Evolutionary conservation across 495 filamentous ascomycete species (phyloP), one percentile per base, ranked within the genome.

Genomic region (Beverwykella pulmonaria): DNA sequence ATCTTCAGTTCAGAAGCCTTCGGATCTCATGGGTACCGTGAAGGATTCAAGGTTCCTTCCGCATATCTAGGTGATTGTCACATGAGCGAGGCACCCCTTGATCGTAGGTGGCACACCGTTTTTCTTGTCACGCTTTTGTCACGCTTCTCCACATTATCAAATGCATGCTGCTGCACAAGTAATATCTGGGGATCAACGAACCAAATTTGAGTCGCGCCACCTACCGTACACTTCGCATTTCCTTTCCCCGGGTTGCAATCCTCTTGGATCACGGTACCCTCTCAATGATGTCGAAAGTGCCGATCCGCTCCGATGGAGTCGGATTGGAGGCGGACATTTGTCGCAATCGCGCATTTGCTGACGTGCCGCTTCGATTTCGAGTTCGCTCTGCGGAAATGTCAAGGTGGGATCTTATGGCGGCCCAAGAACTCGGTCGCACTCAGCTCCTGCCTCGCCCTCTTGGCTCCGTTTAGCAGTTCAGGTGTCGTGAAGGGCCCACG

Each of bases 291-390:
- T 57, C 25, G 17, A 63, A 27, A 63, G 52, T 68, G 59, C 65
- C 65, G 65, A 63, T 68, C 65, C 54, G 27, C 26, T 57, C n/a
- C 39, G 50, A 52, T 58, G 59, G 59, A 50, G 49, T 49, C 23
- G 30, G 15, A 20, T 25, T 54, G 19, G 29, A 17, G 22, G 46
- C 58, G 47, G 44, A 34, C 32, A 30, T 58, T 41, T 46, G 32
- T 59, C 63, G 63, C 63, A 20, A 66, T 59, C 48, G 53, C 32
- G 17, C 32, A 27, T 30, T 39, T 32, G 54, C 63, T 60, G 63
- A 66, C 63, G 34, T 54, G 56, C 47, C 22, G 30, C 8, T 5
- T 50, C 53, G 54, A 30, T 9, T 22, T 64, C 17, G 54, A 30
- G 20, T 22, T 64, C 17, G 19, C 44, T 32, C 26, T 57, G 30